phyloP scores from a whole-genome alignment of 2,329 filamentous ascomycete genomes.

The Hirsutella thompsonii region DNA sequence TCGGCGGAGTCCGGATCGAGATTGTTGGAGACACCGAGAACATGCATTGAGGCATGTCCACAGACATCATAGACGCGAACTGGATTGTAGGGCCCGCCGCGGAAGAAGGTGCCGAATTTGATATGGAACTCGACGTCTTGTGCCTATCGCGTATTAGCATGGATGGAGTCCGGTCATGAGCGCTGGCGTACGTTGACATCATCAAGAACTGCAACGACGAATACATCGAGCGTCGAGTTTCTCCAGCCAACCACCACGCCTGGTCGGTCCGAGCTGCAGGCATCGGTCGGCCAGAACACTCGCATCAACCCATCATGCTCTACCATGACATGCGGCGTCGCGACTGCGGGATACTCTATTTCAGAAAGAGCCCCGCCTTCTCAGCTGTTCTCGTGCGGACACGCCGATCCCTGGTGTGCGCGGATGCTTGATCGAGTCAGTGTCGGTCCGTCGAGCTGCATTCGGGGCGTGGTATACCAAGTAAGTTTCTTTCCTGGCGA shows the following conservation, averaged over 20 bases:
- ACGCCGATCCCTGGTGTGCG: conserved; percentile 66
- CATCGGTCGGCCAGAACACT: conserved; percentile 95
- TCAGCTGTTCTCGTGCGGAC: conserved; percentile 89
- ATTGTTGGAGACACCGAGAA: conserved; percentile 72
- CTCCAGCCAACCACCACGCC: conserved; percentile 92
- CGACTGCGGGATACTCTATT: conserved; percentile 9
- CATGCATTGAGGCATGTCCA: conserved; percentile 69
- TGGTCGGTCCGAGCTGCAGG: conserved; percentile 54
- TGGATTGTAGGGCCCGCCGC: conserved; percentile 68
- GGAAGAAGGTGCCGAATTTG: conserved; percentile 69
- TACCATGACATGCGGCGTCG: conserved; percentile 42
- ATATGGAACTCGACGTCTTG: conserved; percentile 80
- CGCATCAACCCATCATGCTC: conserved; percentile 84
- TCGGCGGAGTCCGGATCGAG: conserved; percentile 38
- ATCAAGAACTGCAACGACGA: conserved; percentile 80
- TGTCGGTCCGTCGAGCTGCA: background rate
- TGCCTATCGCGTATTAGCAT: conserved; percentile 31
- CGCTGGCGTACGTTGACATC: conserved; percentile 64
- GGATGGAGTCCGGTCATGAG: background rate
- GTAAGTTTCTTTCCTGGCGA: conserved; percentile 69
- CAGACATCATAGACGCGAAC: conserved; percentile 74
- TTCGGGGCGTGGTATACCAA: conserved; percentile 42
- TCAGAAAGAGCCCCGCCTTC: conserved; percentile 89
- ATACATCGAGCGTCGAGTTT: conserved; percentile 81
- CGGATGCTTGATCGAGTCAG: conserved; percentile 51